Percentiles rank a stretch among this genome's conserved stretches.
Evolutionary conservation across 108 stramenopile species (phyloP).

Genomic region (Cyclostephanos invisitatus): DNA sequence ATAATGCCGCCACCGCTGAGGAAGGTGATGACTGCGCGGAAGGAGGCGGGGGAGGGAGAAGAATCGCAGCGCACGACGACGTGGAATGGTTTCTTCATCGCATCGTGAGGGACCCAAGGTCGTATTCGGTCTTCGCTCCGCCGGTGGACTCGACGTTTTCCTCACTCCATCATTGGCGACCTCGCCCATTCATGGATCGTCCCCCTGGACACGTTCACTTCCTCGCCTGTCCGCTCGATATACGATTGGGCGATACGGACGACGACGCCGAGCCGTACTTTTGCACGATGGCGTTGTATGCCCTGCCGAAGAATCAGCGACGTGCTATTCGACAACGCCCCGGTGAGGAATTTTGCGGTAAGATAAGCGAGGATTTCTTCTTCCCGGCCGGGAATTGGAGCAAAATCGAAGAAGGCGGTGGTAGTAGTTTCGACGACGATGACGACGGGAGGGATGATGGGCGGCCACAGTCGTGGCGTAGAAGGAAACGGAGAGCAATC

Average conservation of each 20-base stretch:
- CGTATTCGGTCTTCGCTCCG: slow-evolving; percentile 68
- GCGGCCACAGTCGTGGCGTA: slow-evolving; percentile 48
- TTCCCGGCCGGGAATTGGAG: slow-evolving; percentile 85
- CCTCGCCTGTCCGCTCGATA: slow-evolving; percentile 55
- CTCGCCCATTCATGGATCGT: slow-evolving; percentile 78
- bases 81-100: background rate
- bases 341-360: slow-evolving; percentile 44
- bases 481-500: slow-evolving; percentile 73
- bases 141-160: slow-evolving; percentile 74
- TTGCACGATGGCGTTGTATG: slow-evolving; percentile 73
- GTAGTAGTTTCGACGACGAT: slow-evolving; percentile 37
- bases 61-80: background rate
- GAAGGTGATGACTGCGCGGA: too few species aligned
- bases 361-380: slow-evolving; percentile 83
- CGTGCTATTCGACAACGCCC: background rate
- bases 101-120: slow-evolving; percentile 19
- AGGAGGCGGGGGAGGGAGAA: background rate
- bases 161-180: slow-evolving; percentile 66
- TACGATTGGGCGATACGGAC: slow-evolving; percentile 49
- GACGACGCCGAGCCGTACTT: slow-evolving; percentile 66
- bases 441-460: slow-evolving; percentile 12
- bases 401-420: slow-evolving; percentile 21
- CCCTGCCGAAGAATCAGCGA: slow-evolving; percentile 18
- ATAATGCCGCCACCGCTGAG: too few species aligned
- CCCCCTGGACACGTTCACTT: slow-evolving; percentile 62